Evolutionary conservation across 371 early-diverging fungal genomes (phyloP), one percentile per base, ranked within the genome.

Genomic region (Apophysomyces ossiformis): DNA sequence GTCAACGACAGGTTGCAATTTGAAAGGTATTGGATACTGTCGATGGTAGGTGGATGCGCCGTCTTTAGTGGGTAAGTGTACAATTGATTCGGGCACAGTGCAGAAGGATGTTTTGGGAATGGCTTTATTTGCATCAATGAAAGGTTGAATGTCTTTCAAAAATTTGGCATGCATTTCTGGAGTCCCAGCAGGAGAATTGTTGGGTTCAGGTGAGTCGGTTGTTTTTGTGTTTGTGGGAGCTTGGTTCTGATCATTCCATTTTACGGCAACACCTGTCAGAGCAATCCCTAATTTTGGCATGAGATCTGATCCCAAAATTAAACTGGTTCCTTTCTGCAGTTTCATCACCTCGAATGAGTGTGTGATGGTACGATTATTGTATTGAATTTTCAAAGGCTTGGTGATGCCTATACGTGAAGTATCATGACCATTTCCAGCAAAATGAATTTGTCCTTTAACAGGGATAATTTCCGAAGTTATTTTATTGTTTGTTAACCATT

Each of bases 151-250:
- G 11, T 44, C 43, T n/a, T 41, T 8, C 32, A 67, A 5, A 44
- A 67, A 71, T 12, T 57, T 35, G 4, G 57, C 37, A 39, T 63
- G 71, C 37, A 65, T 58, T 18, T 47, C 50, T 26, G 32, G 35
- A 41, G 71, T 67, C 7, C 68, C 72, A 37, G n/a, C 41, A 26
- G 68, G 72, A 12, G 68, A 65, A 18, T 68, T 45, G 35, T 72
- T 63, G 1, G 72, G 68, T 59, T 63, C 57, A 2, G 68, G 61
- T 4, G 61, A 11, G 5, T 58, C 37, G 15, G 58, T 45, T 2
- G 21, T 62, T 4, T n/a, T 65, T 58, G 37, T 13, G 13, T 57
- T 21, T 11, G 50, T 32, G 13, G 18, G 18, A 7, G 21, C 2
- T 45, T 36, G 5, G 36, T 3, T 18, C 38, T 3, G 66, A 21